Evolutionary conservation across 2,329 filamentous ascomycete species (phyloP).

Genomic region (Allantophomopsis lycopodina): DNA sequence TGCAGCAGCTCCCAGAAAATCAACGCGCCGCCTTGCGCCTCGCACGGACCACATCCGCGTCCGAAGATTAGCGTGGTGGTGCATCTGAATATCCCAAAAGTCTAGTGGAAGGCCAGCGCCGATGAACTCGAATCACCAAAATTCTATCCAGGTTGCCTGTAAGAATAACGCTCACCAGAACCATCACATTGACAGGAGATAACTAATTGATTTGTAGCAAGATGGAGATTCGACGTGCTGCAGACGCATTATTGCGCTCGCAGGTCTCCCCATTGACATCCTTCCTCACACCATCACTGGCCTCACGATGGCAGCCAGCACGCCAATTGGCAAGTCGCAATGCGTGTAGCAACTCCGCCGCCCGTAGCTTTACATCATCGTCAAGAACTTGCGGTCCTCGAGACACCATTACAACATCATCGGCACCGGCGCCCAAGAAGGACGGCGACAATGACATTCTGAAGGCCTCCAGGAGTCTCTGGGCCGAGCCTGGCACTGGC

Average conservation of each 20-base stretch:
- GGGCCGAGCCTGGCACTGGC: background rate
- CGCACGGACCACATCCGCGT: no score
- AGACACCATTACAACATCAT: slow-evolving; percentile 3
- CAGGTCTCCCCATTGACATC: slow-evolving; percentile 12
- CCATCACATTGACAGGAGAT: slow-evolving; percentile 3
- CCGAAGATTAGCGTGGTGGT: no score
- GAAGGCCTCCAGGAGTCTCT: background rate
- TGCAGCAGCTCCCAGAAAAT: no score
- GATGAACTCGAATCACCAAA: no score
- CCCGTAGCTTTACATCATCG: slow-evolving; percentile 1
- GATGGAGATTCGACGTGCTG: slow-evolving; percentile 20
- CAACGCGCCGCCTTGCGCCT: no score
- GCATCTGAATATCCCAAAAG: no score
- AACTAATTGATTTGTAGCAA: slow-evolving; percentile 1
- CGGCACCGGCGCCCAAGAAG: background rate
- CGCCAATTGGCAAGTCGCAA: slow-evolving; percentile 5
- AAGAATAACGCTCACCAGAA: no score
- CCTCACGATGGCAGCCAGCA: slow-evolving; percentile 7
- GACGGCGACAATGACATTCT: background rate
- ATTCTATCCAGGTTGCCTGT: no score
- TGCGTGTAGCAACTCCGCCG: background rate
- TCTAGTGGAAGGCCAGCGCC: no score
- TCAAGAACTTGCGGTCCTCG: slow-evolving; percentile 1
- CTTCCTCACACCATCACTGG: slow-evolving; percentile 13
- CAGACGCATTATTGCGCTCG: slow-evolving; percentile 16